phyloP scores from a whole-genome alignment of 345 rosid genomes.

The Lepidium aucheri region DNA sequence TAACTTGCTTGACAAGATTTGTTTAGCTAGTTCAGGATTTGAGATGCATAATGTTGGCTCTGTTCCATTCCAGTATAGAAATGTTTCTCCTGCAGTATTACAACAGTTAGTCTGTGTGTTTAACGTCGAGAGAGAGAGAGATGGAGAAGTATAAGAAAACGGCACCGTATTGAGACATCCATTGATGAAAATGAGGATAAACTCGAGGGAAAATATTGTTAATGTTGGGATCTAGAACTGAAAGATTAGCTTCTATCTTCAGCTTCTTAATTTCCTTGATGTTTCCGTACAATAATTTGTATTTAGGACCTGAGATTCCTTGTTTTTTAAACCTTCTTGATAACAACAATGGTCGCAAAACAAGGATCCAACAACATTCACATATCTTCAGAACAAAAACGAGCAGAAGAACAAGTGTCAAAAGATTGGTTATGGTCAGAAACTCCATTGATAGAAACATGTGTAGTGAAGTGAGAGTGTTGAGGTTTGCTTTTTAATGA shows the following conservation, averaged over 20 bases:
- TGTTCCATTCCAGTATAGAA: slow-evolving; percentile 40
- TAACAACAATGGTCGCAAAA: slow-evolving; percentile 7
- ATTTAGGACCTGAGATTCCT: slow-evolving; percentile 22
- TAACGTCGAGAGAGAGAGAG: no score
- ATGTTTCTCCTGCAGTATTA: slow-evolving; percentile 30
- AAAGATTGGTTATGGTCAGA: not conserved
- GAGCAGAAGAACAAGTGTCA: not conserved
- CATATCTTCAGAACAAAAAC: slow-evolving; percentile 1
- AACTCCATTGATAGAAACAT: not conserved
- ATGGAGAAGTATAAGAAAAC: no score
- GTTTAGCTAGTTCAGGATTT: slow-evolving; percentile 33
- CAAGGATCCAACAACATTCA: slow-evolving; percentile 11
- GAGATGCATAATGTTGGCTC: slow-evolving; percentile 31
- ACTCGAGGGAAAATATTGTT: slow-evolving; percentile 17
- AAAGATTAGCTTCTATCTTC: slow-evolving; percentile 14
- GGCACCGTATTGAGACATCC: slow-evolving; percentile 20
- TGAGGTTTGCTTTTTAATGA: no score
- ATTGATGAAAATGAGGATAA: slow-evolving; percentile 11
- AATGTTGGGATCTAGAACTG: slow-evolving; percentile 10
- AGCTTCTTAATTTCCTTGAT: slow-evolving; percentile 2
- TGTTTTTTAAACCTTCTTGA: slow-evolving; percentile 19
- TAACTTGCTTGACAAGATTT: slow-evolving; percentile 33
- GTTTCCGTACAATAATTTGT: slow-evolving; percentile 12
- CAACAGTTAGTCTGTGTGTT: not conserved
- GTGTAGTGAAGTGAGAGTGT: not conserved